Conservation (phyloP, 176 grass and related monocot species). For the Calamus simplicifolius region DNA sequence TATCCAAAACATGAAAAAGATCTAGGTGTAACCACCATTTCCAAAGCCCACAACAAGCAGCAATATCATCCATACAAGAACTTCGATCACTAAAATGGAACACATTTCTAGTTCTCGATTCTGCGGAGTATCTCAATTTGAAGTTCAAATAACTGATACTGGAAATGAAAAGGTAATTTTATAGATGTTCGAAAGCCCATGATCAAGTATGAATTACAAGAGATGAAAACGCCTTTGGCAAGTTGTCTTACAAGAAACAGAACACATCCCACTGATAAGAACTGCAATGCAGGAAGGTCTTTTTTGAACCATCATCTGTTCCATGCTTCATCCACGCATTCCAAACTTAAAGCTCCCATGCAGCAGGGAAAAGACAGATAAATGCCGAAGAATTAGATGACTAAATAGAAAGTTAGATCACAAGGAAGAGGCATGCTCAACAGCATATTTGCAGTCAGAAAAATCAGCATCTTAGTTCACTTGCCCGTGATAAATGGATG, state of each 20-base stretch:
- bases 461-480: constrained; percentile 85
- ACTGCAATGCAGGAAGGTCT: constrained; percentile 63
- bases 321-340: constrained; percentile 42
- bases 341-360: constrained; percentile 52
- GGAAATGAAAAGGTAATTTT: constrained; percentile 21
- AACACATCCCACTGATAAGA: constrained; percentile 77
- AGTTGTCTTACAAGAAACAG: constrained; percentile 99
- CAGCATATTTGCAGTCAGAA: constrained; percentile 47
- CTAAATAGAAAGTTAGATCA: constrained; percentile 35
- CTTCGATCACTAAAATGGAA: constrained; percentile 5
- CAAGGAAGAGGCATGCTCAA: constrained; percentile 48
- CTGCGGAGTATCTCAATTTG: not conserved
- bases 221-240: constrained; percentile 66
- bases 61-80: constrained; percentile 4
- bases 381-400: constrained; percentile 77
- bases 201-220: constrained; percentile 59
- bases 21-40: not conserved
- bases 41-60: constrained; percentile 6
- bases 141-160: no score
- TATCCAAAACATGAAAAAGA: no score
- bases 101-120: constrained; percentile 18
- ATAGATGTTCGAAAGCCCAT: constrained; percentile 47
- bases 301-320: constrained; percentile 56
- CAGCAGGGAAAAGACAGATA: constrained; percentile 64
- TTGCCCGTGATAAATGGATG: constrained; percentile 99